Evolutionary conservation across 164 flowering plant genomes (phyloP).

Genomic region (Nelumbo lutea): DNA sequence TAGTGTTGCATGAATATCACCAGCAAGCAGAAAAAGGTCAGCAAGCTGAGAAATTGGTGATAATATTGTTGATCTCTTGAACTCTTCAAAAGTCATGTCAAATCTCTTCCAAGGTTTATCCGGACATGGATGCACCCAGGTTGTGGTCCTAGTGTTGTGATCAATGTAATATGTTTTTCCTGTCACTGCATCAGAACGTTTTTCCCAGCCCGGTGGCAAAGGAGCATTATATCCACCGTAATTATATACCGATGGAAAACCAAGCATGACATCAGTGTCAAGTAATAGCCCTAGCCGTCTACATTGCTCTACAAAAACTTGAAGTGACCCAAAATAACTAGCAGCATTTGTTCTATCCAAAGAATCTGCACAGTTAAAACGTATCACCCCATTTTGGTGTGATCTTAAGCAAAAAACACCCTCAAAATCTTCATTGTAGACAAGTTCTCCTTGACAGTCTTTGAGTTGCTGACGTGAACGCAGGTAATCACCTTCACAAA

Average conservation of each 20-base stretch:
- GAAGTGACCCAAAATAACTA: conserved; percentile 91
- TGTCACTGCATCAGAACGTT: conserved; percentile 87
- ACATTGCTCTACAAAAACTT: conserved; percentile 95
- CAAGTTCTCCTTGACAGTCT: conserved; percentile 81
- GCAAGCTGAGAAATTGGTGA: conserved; percentile 82
- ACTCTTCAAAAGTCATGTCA: conserved; percentile 94
- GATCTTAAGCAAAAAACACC: conserved; percentile 92
- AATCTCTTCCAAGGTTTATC: conserved; percentile 61
- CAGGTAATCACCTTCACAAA: conserved; percentile 89
- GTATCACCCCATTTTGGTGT: conserved; percentile 93
- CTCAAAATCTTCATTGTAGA: conserved; percentile 53
- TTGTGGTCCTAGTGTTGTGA: conserved; percentile 94
- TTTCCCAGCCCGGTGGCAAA: conserved; percentile 98
- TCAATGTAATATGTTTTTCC: conserved; percentile 90
- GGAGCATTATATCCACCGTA: conserved; percentile 81
- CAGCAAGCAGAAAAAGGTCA: conserved; percentile 82
- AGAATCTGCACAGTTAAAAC: conserved; percentile 98
- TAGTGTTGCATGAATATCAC: conserved; percentile 97
- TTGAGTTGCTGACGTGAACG: conserved; percentile 58
- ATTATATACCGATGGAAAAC: conserved; percentile 50
- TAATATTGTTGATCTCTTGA: conserved; percentile 81
- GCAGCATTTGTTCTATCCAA: conserved; percentile 99
- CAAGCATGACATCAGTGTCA: conserved; percentile 59
- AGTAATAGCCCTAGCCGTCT: conserved; percentile 82
- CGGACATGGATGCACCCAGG: conserved; percentile 98